Evolutionary conservation across 2,329 filamentous ascomycete species (phyloP).

Genomic region (Cladophialophora carrionii): DNA sequence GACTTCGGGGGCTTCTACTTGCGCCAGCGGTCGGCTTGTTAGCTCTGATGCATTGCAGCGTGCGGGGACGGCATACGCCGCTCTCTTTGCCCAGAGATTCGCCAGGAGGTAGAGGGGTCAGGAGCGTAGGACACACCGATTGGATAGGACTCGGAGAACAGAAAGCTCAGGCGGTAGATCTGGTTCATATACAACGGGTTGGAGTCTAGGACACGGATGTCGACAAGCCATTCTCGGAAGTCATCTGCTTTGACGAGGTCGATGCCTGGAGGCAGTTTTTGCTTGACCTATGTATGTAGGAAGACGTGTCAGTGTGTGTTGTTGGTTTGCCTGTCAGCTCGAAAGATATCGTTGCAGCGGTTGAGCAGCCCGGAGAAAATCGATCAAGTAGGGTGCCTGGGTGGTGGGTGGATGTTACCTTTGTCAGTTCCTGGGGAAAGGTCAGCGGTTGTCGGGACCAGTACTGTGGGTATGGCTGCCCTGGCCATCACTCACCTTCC

Average conservation of each 20-base stretch:
- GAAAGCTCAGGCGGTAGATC: slow-evolving; percentile 83
- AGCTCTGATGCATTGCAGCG: neutral
- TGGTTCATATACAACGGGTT: slow-evolving; percentile 86
- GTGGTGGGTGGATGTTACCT: slow-evolving; percentile 47
- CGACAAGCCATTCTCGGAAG: slow-evolving; percentile 87
- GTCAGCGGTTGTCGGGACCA: neutral
- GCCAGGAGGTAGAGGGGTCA: neutral
- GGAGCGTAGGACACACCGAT: slow-evolving; percentile 67
- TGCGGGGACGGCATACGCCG: too few species aligned
- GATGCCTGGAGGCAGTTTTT: slow-evolving; percentile 68
- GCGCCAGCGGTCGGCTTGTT: neutral
- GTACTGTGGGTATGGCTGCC: neutral
- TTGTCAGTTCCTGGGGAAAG: slow-evolving; percentile 55
- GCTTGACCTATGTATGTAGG: slow-evolving; percentile 53
- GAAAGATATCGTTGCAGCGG: neutral
- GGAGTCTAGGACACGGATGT: slow-evolving; percentile 84
- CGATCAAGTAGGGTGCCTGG: neutral
- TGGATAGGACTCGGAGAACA: slow-evolving; percentile 80
- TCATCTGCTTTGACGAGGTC: slow-evolving; percentile 78
- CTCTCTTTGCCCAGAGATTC: neutral
- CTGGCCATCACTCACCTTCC: slow-evolving; percentile 47
- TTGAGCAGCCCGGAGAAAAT: neutral
- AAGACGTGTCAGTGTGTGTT: neutral
- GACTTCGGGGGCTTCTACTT: slow-evolving; percentile 86
- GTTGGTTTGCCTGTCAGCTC: neutral